Evolutionary conservation across 768 basidiomycete genomes (phyloP), one percentile per base, ranked within the genome.

Genomic region (Calocera cornea): DNA sequence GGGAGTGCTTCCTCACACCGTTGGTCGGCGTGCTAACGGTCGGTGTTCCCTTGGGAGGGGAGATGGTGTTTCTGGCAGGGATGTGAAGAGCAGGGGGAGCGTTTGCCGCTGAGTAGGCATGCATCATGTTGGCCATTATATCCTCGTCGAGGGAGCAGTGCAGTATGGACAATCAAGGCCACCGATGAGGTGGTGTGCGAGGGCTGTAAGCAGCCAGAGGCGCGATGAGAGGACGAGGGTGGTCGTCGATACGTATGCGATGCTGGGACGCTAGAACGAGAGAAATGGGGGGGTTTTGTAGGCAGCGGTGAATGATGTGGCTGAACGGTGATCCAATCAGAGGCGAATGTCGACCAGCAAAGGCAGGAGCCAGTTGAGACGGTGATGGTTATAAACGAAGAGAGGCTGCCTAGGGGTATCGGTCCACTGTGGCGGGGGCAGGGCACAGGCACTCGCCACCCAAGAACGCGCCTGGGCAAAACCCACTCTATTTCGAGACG

Each of bases 41-140:
- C 2, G 54, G 54, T 33, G 54, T 44, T 19, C 36, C 49, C 27
- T 44, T 44, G 19, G 49, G 66, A 54, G 36, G 44, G 17, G 49
- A 63, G 34, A 38, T 54, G 66, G 36, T 44, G 19, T 36, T 67
- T 22, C 36, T 1, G 27, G 65, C 19, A 14, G 87, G 87, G 0
- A 85, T 49, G 47, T 71, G 65, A 54, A 36, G 17, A 29, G 47
- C 41, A 60, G 54, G 54, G 16, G 54, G 54, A 17, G 19, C 7
- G 31, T 60, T 60, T 10, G 16, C 54, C 14, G 54, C 31, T 27
- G 54, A 60, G 22, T 60, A 60, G 16, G 54, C 11, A 60, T 60
- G 54, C 54, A 60, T 14, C 54, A 60, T 60, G 31, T 60, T 60
- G 24, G 54, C 24, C 54, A 60, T 60, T 60, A 60, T 60, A 60